Conservation (phyloP, 352 stramenopile genomes). For the Pythium monospermum region DNA sequence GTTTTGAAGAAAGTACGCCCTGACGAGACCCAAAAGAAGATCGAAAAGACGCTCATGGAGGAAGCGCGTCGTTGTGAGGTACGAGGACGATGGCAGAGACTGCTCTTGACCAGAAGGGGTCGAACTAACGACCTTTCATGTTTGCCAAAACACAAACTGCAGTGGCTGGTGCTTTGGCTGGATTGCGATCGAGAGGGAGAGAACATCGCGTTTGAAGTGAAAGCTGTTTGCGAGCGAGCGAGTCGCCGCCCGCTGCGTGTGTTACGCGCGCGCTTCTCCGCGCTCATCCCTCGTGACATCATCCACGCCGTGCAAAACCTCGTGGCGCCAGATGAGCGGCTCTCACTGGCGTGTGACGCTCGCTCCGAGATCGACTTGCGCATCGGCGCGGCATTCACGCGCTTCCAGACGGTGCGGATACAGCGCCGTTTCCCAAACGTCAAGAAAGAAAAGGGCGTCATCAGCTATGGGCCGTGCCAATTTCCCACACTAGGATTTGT, state of each 20-base stretch:
- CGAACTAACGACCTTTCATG: not conserved
- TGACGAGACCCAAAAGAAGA: conserved; percentile 84
- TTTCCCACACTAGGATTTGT: conserved; percentile 99
- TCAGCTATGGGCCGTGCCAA: conserved; percentile 99
- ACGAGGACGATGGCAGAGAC: not conserved
- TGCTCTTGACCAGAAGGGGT: not conserved
- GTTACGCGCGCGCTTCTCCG: conserved; percentile 90
- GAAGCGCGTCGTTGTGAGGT: conserved; percentile 78
- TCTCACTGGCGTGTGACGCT: conserved; percentile 85
- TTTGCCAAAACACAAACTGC: no score
- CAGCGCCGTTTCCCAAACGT: conserved; percentile 74
- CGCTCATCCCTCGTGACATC: conserved; percentile 91
- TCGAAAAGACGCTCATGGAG: conserved; percentile 89
- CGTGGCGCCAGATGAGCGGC: conserved; percentile 65
- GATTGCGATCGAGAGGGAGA: conserved; percentile 99
- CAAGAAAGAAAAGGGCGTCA: conserved; percentile 78
- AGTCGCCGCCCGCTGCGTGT: conserved; percentile 71
- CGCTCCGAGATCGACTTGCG: conserved; percentile 94
- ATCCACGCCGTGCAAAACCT: conserved; percentile 84
- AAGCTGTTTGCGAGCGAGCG: conserved; percentile 74
- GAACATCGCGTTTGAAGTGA: conserved; percentile 98
- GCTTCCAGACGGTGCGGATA: conserved; percentile 94
- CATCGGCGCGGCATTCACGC: conserved; percentile 92
- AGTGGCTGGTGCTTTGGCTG: conserved; percentile 96
- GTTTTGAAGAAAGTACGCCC: conserved; percentile 79